Percentiles rank a stretch among this genome's conserved stretches.
These are phyloP conservation scores for Globisporangium nunn DNA, from an alignment of 352 stramenopile species.

Conservation along the genomic window DNA sequence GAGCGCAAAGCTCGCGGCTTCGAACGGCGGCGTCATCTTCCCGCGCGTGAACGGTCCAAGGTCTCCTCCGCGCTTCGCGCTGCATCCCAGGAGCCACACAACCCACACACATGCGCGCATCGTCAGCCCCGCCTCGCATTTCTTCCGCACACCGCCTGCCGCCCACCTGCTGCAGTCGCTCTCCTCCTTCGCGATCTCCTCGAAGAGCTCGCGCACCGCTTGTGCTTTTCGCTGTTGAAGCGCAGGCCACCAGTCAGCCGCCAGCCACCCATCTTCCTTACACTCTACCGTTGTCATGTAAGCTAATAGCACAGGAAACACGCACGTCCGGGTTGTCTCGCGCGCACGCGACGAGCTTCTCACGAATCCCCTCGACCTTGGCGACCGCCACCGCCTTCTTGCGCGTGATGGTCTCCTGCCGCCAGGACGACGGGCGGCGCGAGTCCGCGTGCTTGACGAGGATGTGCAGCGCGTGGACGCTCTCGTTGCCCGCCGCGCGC, in stretches of 20 bases:
- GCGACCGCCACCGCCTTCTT: slow-evolving; percentile 80
- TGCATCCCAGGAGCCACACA: slow-evolving; percentile 7
- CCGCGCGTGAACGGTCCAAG: slow-evolving; percentile 83
- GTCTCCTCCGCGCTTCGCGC: slow-evolving; percentile 88
- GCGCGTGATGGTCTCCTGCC: slow-evolving; percentile 82
- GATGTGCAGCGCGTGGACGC: slow-evolving; percentile 77
- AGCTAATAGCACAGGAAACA: not conserved
- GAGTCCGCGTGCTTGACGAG: slow-evolving; percentile 85
- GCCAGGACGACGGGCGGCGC: slow-evolving; percentile 79
- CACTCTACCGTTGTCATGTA: not conserved
- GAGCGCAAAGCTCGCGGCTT: slow-evolving; percentile 89
- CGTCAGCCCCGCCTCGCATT: too few relatives aligned
- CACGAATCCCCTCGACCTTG: slow-evolving; percentile 72
- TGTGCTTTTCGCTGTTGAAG: slow-evolving; percentile 14
- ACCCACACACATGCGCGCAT: not conserved
- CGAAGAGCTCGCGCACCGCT: slow-evolving; percentile 63
- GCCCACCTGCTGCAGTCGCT: slow-evolving; percentile 83
- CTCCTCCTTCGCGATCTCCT: slow-evolving; percentile 82
- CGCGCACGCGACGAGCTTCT: slow-evolving; percentile 67
- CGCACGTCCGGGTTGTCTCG: slow-evolving; percentile 62
- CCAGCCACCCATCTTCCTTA: too few relatives aligned
- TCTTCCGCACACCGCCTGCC: too few relatives aligned
- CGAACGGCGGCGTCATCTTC: slow-evolving; percentile 92
- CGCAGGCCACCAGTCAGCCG: not conserved
- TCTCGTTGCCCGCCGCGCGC: slow-evolving; percentile 18